Conservation (phyloP, 192 early-diverging fungal species). For the Funneliformis mosseae region DNA sequence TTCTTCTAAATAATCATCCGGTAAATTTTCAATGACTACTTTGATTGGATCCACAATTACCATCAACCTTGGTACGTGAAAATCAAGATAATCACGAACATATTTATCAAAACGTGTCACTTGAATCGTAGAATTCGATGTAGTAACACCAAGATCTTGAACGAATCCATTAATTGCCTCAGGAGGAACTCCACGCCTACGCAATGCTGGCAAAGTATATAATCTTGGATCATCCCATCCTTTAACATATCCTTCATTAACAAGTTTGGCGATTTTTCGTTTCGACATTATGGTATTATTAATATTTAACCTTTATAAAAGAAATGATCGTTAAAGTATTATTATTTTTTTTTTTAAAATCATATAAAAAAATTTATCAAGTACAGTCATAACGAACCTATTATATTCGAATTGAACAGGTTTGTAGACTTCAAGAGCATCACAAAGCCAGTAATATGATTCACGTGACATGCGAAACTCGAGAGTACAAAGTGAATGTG, state of each 20-base stretch:
- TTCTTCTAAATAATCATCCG: slow-evolving; percentile 78
- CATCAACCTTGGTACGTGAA: slow-evolving; percentile 92
- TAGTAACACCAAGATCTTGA: slow-evolving; percentile 87
- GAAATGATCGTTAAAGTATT: neutral
- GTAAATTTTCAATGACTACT: slow-evolving; percentile 88
- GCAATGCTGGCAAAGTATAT: slow-evolving; percentile 93
- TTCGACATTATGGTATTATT: slow-evolving; percentile 97
- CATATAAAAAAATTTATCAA: no score
- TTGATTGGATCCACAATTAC: slow-evolving; percentile 86
- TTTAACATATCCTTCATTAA: slow-evolving; percentile 72
- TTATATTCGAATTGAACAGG: slow-evolving; percentile 99
- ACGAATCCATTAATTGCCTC: slow-evolving; percentile 99
- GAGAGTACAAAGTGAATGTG: slow-evolving; percentile 97
- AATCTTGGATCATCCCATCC: slow-evolving; percentile 98
- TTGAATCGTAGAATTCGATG: slow-evolving; percentile 79
- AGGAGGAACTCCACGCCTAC: slow-evolving; percentile 95
- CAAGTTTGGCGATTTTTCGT: slow-evolving; percentile 93
- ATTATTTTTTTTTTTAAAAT: no score
- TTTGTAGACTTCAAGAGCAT: slow-evolving; percentile 98
- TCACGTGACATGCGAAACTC: slow-evolving; percentile 94
- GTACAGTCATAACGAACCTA: slow-evolving; percentile 41
- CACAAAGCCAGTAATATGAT: slow-evolving; percentile 99
- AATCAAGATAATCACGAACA: slow-evolving; percentile 92
- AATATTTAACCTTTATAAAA: slow-evolving; percentile 64
- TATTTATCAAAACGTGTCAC: slow-evolving; percentile 91